Evolutionary conservation across 495 filamentous ascomycete genomes (phyloP).

Genomic region (Opeltia flavorubescens): DNA sequence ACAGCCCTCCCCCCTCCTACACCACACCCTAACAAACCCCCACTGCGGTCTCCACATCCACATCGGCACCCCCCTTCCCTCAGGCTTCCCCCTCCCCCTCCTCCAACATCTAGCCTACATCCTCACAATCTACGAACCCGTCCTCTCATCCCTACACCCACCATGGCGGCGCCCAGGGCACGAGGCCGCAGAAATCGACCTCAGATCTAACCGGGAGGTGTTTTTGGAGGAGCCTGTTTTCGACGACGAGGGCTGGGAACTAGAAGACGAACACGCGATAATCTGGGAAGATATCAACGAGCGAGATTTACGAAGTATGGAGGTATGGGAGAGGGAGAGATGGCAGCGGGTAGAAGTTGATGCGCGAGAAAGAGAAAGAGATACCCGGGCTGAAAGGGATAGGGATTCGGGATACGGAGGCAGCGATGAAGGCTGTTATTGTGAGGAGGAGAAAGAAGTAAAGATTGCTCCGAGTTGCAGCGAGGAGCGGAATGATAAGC

Average conservation of each 20-base stretch:
- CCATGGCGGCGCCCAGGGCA: constrained; percentile 1
- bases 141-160: constrained; percentile 7
- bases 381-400: too few species aligned
- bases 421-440: too few species aligned
- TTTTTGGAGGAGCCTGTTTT: not conserved
- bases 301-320: too few species aligned
- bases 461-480: too few species aligned
- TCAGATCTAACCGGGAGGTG: not conserved
- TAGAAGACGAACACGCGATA: not conserved
- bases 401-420: too few species aligned
- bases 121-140: constrained; percentile 11
- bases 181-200: not conserved
- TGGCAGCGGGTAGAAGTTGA: too few species aligned
- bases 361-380: too few species aligned
- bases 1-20: not conserved
- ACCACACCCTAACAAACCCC: constrained; percentile 1
- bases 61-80: constrained; percentile 12
- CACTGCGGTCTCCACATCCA: constrained; percentile 17
- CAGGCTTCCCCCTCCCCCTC: constrained; percentile 7
- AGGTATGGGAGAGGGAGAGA: too few species aligned
- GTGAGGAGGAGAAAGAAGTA: too few species aligned
- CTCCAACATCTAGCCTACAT: constrained; percentile 17
- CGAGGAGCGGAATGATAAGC: not conserved
- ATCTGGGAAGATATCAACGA: too few species aligned
- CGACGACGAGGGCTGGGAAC: not conserved